These are phyloP conservation scores for Tolypocladium nubicola DNA, from an alignment of 2,329 filamentous ascomycete species.

Conservation along the genomic window DNA sequence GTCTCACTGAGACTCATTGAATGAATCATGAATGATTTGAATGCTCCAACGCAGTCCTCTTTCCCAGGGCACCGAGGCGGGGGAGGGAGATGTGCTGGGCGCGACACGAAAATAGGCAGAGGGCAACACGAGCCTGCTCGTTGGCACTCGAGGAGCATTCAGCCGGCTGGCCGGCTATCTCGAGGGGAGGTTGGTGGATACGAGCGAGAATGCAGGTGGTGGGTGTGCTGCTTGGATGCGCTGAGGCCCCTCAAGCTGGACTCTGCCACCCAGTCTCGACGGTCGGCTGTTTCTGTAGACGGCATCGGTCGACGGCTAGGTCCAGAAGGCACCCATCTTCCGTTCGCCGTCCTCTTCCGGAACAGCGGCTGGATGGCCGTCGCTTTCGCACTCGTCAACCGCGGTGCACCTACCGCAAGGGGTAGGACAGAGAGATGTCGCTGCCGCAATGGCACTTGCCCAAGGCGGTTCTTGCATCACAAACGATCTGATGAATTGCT, in stretches of 20 bases:
- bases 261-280: not conserved
- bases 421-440: not conserved
- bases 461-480: not conserved
- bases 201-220: not conserved
- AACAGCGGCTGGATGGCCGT: not conserved
- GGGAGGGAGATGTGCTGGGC: not conserved
- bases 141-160: not conserved
- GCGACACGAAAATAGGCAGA: not conserved
- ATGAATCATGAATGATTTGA: not conserved
- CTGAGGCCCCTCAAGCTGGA: not conserved
- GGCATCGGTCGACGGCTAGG: not conserved
- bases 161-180: not conserved
- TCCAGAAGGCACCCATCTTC: not conserved
- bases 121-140: not conserved
- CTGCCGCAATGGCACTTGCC: not conserved
- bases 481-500: not conserved
- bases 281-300: not conserved
- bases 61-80: not conserved
- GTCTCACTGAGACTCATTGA: not conserved
- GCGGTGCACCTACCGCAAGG: not conserved
- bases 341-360: not conserved
- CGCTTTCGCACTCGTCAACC: not conserved
- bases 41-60: not conserved
- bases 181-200: not conserved
- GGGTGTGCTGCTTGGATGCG: not conserved